Evolutionary conservation across 768 basidiomycete genomes (phyloP).

Genomic region (Mycena latifolia): DNA sequence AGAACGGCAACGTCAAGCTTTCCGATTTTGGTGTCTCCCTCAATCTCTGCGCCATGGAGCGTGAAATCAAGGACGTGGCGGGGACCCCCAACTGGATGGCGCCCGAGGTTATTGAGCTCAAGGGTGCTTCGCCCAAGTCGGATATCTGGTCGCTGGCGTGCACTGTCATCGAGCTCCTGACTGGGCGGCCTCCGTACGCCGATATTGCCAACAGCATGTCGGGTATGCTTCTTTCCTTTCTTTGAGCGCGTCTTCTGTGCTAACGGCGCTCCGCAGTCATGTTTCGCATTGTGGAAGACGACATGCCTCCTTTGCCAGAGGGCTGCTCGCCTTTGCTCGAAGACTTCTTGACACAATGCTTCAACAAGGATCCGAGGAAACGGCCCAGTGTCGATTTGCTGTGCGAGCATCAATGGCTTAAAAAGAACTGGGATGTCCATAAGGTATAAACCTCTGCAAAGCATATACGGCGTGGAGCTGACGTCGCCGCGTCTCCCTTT

Average conservation of each 20-base stretch:
- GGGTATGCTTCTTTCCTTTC: constrained; percentile 59
- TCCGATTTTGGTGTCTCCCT: constrained; percentile 98
- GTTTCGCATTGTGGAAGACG: constrained; percentile 97
- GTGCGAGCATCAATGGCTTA: constrained; percentile 94
- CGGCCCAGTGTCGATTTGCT: constrained; percentile 90
- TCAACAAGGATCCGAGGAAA: constrained; percentile 85
- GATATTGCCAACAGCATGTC: constrained; percentile 93
- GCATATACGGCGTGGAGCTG: not conserved
- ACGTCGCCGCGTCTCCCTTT: constrained; percentile 52
- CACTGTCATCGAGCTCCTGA: constrained; percentile 94
- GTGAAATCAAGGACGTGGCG: constrained; percentile 86
- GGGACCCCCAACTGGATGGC: constrained; percentile 99
- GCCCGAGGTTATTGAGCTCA: constrained; percentile 95
- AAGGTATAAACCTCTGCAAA: constrained; percentile 62
- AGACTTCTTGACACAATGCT: constrained; percentile 90
- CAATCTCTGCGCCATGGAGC: constrained; percentile 91
- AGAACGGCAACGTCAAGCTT: constrained; percentile 97
- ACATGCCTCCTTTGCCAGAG: constrained; percentile 87
- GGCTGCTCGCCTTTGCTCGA: constrained; percentile 79
- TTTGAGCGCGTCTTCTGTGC: constrained; percentile 23
- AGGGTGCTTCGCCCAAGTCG: constrained; percentile 90
- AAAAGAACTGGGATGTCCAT: constrained; percentile 80
- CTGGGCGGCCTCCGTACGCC: constrained; percentile 92
- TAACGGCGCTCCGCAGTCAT: constrained; percentile 72
- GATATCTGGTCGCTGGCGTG: constrained; percentile 98